phyloP scores from a whole-genome alignment of 177 flowering plant species.

The Tripterygium wilfordii region DNA sequence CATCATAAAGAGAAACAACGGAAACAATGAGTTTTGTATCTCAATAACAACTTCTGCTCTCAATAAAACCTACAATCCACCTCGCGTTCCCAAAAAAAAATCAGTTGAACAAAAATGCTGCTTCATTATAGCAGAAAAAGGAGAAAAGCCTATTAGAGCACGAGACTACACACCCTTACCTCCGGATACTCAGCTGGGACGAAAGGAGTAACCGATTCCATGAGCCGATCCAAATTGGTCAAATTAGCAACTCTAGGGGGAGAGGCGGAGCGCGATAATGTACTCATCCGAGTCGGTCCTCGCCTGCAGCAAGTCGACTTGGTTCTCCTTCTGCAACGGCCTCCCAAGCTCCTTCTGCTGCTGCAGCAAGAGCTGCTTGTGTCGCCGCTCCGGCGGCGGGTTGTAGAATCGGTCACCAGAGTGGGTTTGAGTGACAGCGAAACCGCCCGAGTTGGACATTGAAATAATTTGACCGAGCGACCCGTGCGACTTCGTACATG shows the following conservation, averaged over 20 bases:
- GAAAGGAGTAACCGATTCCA: slow-evolving; percentile 48
- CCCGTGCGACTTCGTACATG: too few relatives aligned
- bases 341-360: slow-evolving; percentile 17
- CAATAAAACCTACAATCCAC: too few relatives aligned
- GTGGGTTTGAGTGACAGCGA: slow-evolving; percentile 26
- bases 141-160: too few relatives aligned
- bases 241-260: slow-evolving; percentile 14
- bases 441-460: slow-evolving; percentile 41
- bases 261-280: slow-evolving; percentile 25
- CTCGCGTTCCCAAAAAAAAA: too few relatives aligned
- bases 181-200: slow-evolving; percentile 38
- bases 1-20: too few relatives aligned
- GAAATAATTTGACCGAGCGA: too few relatives aligned
- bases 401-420: slow-evolving; percentile 41
- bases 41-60: too few relatives aligned
- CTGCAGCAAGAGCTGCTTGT: slow-evolving; percentile 22
- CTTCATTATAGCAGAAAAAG: too few relatives aligned
- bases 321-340: slow-evolving; percentile 1
- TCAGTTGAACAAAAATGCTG: too few relatives aligned
- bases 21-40: too few relatives aligned
- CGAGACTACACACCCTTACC: too few relatives aligned
- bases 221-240: slow-evolving; percentile 54
- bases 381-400: slow-evolving; percentile 36
- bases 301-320: slow-evolving; percentile 8
- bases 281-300: slow-evolving; percentile 28